phyloP scores from a whole-genome alignment of 2,329 filamentous ascomycete species.

The Diaporthe amygdali region DNA sequence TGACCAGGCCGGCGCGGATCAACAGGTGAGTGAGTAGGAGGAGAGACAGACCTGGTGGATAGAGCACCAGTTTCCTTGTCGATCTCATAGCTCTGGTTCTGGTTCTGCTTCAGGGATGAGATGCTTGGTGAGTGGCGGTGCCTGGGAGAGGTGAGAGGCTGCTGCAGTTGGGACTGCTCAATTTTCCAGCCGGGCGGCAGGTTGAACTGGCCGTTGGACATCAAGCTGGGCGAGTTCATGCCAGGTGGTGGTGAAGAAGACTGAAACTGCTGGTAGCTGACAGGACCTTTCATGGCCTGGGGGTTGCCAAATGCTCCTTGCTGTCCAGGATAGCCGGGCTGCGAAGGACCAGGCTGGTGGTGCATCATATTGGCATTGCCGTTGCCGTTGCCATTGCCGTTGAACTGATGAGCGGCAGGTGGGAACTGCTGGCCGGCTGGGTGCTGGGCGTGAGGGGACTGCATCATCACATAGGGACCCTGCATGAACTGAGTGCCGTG shows the following conservation, averaged over 20 bases:
- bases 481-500: constrained; percentile 17
- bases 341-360: constrained; percentile 13
- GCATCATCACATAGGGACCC: constrained; percentile 18
- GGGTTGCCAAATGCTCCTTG: background rate
- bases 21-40: constrained; percentile 26
- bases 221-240: constrained; percentile 27
- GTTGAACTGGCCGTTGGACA: constrained; percentile 40
- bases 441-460: constrained; percentile 15
- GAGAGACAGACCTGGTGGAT: constrained; percentile 25
- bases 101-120: constrained; percentile 30
- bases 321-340: background rate
- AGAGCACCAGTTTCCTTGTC: constrained; percentile 57
- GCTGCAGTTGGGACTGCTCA: constrained; percentile 58
- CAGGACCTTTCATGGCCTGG: constrained; percentile 10
- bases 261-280: constrained; percentile 24
- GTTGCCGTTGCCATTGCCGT: background rate
- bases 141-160: constrained; percentile 50
- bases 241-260: constrained; percentile 29
- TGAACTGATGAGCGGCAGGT: constrained; percentile 11
- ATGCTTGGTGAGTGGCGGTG: constrained; percentile 39
- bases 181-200: constrained; percentile 55
- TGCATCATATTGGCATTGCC: constrained; percentile 15
- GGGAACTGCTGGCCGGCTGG: background rate
- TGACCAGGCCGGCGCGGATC: constrained; percentile 26
- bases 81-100: constrained; percentile 44